These are phyloP conservation scores for Xylaria telfairii DNA, from an alignment of 495 filamentous ascomycete species.

Conservation along the genomic window DNA sequence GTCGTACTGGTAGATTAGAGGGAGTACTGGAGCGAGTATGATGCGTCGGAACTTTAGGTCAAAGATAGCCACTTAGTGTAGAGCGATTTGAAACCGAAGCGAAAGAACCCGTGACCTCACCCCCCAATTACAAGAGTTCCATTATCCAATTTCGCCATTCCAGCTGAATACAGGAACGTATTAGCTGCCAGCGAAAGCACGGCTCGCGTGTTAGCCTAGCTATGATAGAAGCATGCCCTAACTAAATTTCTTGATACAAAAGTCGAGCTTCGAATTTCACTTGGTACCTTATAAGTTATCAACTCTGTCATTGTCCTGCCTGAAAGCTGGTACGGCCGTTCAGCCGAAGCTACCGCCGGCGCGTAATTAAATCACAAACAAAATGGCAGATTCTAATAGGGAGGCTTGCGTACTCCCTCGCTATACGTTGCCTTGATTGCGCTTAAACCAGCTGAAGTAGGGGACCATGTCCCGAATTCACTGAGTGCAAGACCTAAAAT, in stretches of 20 bases:
- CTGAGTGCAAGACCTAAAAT: background rate
- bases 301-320: background rate
- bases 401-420: constrained; percentile 1
- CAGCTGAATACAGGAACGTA: background rate
- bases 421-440: background rate
- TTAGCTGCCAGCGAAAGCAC: background rate
- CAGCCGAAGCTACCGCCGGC: background rate
- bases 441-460: background rate
- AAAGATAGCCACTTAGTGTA: background rate
- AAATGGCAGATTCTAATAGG: background rate
- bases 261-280: no score
- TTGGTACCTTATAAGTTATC: background rate
- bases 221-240: background rate
- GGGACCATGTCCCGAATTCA: background rate
- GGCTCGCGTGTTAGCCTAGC: background rate
- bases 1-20: background rate
- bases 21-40: no score
- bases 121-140: background rate
- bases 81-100: background rate
- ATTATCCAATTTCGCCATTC: background rate
- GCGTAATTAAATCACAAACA: background rate
- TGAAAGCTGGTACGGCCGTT: background rate
- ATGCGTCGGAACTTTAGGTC: background rate
- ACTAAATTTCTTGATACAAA: no score
- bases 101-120: background rate